Conservation (phyloP, 768 basidiomycete species). For the Suillus occidentalis region DNA sequence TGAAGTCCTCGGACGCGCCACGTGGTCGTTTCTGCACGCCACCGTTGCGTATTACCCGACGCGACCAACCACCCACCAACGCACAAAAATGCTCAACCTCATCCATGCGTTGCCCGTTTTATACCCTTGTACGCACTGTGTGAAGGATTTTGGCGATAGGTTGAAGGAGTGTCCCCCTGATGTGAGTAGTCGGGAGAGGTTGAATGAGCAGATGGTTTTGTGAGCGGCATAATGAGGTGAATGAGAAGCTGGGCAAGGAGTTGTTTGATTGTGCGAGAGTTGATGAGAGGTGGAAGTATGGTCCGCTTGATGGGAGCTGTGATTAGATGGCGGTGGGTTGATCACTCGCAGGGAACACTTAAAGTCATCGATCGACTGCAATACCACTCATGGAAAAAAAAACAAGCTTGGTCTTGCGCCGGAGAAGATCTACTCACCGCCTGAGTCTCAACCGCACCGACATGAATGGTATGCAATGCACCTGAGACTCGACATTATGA, state of each 20-base stretch:
- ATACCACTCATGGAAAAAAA: not conserved
- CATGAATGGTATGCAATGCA: not conserved
- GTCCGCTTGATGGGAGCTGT: conserved; percentile 84
- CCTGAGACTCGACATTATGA: not conserved
- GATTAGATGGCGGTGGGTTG: conserved; percentile 48
- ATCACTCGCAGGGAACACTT: not conserved
- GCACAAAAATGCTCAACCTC: conserved; percentile 80
- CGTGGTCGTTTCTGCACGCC: conserved; percentile 96
- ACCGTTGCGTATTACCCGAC: conserved; percentile 95
- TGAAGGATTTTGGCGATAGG: conserved; percentile 74
- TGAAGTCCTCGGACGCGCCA: conserved; percentile 85
- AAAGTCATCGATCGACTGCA: not conserved
- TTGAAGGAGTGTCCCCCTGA: conserved; percentile 71
- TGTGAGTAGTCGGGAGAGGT: conserved; percentile 64
- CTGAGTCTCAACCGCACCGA: not conserved
- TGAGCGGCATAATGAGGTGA: conserved; percentile 91
- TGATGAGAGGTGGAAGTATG: conserved; percentile 92
- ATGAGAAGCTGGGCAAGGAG: conserved; percentile 80
- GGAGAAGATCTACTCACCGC: not conserved
- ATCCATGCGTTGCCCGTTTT: conserved; percentile 75
- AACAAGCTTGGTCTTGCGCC: not conserved
- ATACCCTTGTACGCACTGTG: conserved; percentile 90
- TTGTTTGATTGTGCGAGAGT: conserved; percentile 79
- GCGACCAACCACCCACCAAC: conserved; percentile 70
- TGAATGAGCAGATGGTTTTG: conserved; percentile 92